phyloP scores from a whole-genome alignment of 805 yeast species.

The Naumovozyma baii region DNA sequence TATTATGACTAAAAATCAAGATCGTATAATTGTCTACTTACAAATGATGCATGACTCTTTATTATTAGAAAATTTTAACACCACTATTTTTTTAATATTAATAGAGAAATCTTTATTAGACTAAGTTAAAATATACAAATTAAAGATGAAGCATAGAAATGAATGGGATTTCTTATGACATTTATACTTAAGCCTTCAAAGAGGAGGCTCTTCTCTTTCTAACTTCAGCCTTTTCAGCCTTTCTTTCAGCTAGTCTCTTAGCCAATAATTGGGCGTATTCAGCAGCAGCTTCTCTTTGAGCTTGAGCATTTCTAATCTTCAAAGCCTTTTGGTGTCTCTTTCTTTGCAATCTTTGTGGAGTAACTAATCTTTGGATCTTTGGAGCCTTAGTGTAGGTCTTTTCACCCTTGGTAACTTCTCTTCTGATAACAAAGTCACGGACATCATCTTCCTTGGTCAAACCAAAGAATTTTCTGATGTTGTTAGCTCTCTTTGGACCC shows the following conservation, averaged over 20 bases:
- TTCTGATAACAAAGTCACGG: slow-evolving; percentile 86
- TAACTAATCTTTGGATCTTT: slow-evolving; percentile 98
- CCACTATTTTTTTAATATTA: no score
- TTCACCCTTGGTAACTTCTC: slow-evolving; percentile 97
- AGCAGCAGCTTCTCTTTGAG: slow-evolving; percentile 99
- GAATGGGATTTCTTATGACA: slow-evolving; percentile 6
- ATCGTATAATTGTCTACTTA: no score
- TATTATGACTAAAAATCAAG: no score
- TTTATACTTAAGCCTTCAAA: slow-evolving; percentile 62
- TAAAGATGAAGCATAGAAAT: slow-evolving; percentile 11
- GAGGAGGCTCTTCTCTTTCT: slow-evolving; percentile 99
- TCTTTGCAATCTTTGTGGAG: slow-evolving; percentile 98
- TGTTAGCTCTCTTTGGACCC: slow-evolving; percentile 99
- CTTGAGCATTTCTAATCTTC: slow-evolving; percentile 95
- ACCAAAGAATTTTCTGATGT: slow-evolving; percentile 99
- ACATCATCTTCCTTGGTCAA: slow-evolving; percentile 42
- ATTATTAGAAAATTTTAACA: no score
- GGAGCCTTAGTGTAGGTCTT: slow-evolving; percentile 99
- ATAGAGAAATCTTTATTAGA: slow-evolving; percentile 5
- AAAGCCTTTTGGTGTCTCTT: slow-evolving; percentile 92
- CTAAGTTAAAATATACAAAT: slow-evolving; percentile 13
- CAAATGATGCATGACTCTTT: no score
- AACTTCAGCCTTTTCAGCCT: slow-evolving; percentile 96
- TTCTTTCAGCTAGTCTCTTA: slow-evolving; percentile 94
- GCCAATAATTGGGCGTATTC: slow-evolving; percentile 99